Base-by-base conservation (phyloP, 2,329 filamentous ascomycete species). In the Fusarium humuli region DNA sequence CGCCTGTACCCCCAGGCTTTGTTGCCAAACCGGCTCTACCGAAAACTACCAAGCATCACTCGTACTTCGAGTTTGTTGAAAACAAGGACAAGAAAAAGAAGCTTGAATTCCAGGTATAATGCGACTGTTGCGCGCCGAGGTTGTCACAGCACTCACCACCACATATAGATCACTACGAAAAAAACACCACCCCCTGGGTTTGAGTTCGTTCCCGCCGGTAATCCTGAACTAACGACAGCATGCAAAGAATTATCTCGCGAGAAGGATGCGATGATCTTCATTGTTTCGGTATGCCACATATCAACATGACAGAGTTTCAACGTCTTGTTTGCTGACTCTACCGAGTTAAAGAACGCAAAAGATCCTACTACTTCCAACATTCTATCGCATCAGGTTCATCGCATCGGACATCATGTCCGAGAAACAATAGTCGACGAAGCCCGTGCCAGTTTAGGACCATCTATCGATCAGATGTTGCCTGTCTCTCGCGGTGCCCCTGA, bases 231-330 rank as follows among this genome's bases (percentile, higher is more conserved):
- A 73, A 90, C 88, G 7, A 81, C 81, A 58, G 80, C 83, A 45
- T 91, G 89, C 82, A 91, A 91, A 77, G 89, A 91, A 72, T 77
- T 90, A 22, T 91, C 89, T 3, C 83, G 89, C 68, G 86, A 89
- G 71, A 82, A 83, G 53, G 88, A 84, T 71, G 88, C 87, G 46
- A 87, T 90, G 85, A 87, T 91, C 18, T 91, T 89, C 71, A 90
- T 91, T 61, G 89, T 91, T 49, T 89, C 88, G 74, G 89, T 90
- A 83, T 71, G 86, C 69, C 50, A 47, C 29, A 37, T 37, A 34
- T 29, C 34, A 44, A 27, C 45, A 30, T 30, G 23, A 49, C 49
- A 48, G 6, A 16, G 22, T 25, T 13, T 30, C 34, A 16, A 8
- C 25, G 30, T 46, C 12, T 13, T n/a, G 34, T 20, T 58, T 47